Evolutionary conservation across 169 alveolate genomes (phyloP).

Genomic region (Cyclospora cayetanensis): DNA sequence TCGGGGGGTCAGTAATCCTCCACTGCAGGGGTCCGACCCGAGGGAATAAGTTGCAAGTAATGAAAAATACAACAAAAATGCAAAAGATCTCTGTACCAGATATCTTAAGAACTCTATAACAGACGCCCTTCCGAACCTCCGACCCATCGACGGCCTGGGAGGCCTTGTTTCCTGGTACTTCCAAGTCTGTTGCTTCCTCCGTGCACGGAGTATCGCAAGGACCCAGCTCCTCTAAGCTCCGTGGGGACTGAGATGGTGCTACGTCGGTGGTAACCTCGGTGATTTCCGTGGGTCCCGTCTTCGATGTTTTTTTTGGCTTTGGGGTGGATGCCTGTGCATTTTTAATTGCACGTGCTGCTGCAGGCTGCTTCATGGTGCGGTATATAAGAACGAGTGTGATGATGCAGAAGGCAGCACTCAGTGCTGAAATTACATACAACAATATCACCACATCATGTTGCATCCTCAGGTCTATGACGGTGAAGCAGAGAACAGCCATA

Average conservation of each 20-base stretch:
- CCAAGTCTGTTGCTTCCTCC: background rate
- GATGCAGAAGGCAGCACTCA: background rate
- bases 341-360: background rate
- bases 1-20: background rate
- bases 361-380: background rate
- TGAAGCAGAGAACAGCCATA: background rate
- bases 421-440: background rate
- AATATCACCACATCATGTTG: background rate
- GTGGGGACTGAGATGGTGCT: background rate
- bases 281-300: background rate
- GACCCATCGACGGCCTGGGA: background rate
- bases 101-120: background rate
- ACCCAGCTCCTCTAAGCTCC: no score
- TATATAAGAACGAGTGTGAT: background rate
- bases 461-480: background rate
- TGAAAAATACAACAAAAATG: background rate
- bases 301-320: background rate
- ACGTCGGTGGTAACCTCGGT: background rate
- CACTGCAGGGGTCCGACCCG: constrained; percentile 51
- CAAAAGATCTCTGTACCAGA: background rate
- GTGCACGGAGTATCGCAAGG: background rate
- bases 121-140: background rate
- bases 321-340: background rate
- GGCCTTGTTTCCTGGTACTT: background rate
- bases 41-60: constrained; percentile 47